phyloP scores from a whole-genome alignment of 345 rosid genomes.

The Raphanus sativus region DNA sequence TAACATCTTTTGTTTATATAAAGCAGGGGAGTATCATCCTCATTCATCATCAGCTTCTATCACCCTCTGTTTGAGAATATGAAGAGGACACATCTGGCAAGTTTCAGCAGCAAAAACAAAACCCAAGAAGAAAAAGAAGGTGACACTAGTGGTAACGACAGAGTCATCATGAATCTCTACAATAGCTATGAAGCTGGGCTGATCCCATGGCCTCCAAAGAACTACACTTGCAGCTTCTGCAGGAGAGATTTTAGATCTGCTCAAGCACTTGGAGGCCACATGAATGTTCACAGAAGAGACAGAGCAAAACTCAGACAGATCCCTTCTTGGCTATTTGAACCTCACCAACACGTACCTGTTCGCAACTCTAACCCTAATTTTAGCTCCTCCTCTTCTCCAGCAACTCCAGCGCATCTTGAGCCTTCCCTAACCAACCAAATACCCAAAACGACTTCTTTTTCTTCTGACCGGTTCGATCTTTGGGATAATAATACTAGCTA shows the following conservation, averaged over 20 bases:
- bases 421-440: slow-evolving; percentile 21
- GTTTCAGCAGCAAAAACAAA: slow-evolving; percentile 23
- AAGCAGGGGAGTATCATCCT: slow-evolving; percentile 13
- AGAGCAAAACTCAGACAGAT: slow-evolving; percentile 59
- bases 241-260: slow-evolving; percentile 60
- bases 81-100: slow-evolving; percentile 40
- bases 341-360: slow-evolving; percentile 34
- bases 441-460: slow-evolving; percentile 26
- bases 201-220: slow-evolving; percentile 55
- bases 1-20: slow-evolving; percentile 3
- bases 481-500: slow-evolving; percentile 8
- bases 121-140: slow-evolving; percentile 16
- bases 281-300: slow-evolving; percentile 73
- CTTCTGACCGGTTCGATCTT: slow-evolving; percentile 19
- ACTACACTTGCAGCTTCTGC: slow-evolving; percentile 60
- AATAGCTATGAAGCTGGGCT: slow-evolving; percentile 35
- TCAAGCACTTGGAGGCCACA: slow-evolving; percentile 77
- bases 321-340: slow-evolving; percentile 50
- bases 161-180: slow-evolving; percentile 33
- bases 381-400: slow-evolving; percentile 30
- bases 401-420: slow-evolving; percentile 29
- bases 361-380: slow-evolving; percentile 41
- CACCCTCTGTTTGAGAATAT: slow-evolving; percentile 10
- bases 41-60: background rate
- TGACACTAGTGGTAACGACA: slow-evolving; percentile 8